Evolutionary conservation across 495 filamentous ascomycete species (phyloP).

Genomic region (Trichoderma asperelloides): DNA sequence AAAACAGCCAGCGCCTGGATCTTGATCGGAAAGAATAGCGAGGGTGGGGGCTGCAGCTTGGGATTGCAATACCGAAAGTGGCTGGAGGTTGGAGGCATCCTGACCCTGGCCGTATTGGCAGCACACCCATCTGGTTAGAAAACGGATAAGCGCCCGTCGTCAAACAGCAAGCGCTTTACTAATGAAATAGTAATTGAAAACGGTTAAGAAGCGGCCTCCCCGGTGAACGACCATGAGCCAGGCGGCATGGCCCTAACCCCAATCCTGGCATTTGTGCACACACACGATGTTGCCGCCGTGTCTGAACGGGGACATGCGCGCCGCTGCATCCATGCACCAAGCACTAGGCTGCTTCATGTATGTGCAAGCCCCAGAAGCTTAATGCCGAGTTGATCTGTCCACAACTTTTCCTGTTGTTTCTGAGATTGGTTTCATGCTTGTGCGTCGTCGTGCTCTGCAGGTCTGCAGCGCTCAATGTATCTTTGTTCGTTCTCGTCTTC

Average conservation of each 20-base stretch:
- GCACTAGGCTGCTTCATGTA: background rate
- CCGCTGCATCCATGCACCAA: constrained; percentile 1
- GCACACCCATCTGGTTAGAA: background rate
- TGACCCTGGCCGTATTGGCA: background rate
- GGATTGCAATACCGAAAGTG: constrained; percentile 7
- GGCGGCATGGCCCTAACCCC: background rate
- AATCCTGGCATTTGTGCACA: background rate
- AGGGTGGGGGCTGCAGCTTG: constrained; percentile 7
- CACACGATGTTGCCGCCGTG: background rate
- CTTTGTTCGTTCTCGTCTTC: background rate
- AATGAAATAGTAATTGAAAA: background rate
- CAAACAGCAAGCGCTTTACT: background rate
- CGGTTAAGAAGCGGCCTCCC: background rate
- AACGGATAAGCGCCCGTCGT: background rate
- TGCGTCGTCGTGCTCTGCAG: background rate
- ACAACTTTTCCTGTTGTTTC: background rate
- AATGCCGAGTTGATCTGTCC: background rate
- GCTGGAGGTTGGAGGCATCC: background rate
- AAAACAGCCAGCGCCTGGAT: background rate
- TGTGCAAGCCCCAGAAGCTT: constrained; percentile 1
- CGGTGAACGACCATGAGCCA: background rate
- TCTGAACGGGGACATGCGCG: background rate
- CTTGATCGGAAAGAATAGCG: constrained; percentile 7
- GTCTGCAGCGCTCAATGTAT: background rate
- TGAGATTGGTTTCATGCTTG: background rate